Evolutionary conservation across 495 filamentous ascomycete species (phyloP).

Genomic region (Xylaria telfairii): DNA sequence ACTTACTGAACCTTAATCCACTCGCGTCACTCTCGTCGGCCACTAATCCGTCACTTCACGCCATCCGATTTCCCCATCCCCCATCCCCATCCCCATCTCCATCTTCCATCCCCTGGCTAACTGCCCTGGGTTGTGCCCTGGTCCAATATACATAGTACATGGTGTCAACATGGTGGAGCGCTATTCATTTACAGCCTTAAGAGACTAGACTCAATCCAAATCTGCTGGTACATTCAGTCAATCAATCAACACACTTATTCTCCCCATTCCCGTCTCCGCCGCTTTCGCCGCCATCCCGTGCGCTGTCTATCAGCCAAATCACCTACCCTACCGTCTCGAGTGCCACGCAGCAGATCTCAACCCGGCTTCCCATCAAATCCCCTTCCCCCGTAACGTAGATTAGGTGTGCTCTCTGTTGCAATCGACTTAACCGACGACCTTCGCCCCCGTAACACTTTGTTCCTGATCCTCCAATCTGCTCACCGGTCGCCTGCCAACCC

Average conservation of each 20-base stretch:
- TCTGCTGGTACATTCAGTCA: conserved; percentile 9
- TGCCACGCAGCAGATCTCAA: background rate
- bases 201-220: conserved; percentile 17
- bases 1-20: background rate
- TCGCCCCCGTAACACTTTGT: background rate
- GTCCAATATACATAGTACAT: conserved; percentile 7
- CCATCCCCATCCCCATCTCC: conserved; percentile 5
- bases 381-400: background rate
- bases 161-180: conserved; percentile 11
- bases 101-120: conserved; percentile 4
- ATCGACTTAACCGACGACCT: conserved; percentile 1
- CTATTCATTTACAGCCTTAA: conserved; percentile 18
- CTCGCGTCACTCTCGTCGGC: background rate
- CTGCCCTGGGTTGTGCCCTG: conserved; percentile 11
- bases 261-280: conserved; percentile 24
- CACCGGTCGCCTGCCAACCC: background rate
- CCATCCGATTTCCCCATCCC: background rate
- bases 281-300: conserved; percentile 4
- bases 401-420: background rate
- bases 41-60: conserved; percentile 13
- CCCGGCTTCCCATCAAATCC: background rate
- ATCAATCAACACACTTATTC: conserved; percentile 1
- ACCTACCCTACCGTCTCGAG: background rate
- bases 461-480: background rate
- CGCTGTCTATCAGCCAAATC: background rate